phyloP scores from a whole-genome alignment of 192 early-diverging fungal species.

The Coemansia sp. region DNA sequence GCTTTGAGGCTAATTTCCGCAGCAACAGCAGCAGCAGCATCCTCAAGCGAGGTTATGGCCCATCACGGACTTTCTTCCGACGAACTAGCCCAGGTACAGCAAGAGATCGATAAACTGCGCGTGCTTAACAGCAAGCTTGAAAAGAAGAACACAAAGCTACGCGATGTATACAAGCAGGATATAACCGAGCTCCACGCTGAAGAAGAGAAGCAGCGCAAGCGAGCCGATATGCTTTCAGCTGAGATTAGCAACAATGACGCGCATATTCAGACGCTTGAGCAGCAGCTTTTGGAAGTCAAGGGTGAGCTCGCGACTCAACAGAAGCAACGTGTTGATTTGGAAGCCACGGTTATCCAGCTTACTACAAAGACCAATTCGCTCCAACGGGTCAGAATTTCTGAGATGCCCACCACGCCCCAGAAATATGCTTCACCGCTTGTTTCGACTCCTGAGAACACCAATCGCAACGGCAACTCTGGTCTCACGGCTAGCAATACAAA shows the following conservation, averaged over 20 bases:
- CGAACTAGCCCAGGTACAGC: slow-evolving; percentile 10
- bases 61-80: neutral
- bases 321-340: slow-evolving; percentile 18
- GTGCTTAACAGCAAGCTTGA: slow-evolving; percentile 40
- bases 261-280: slow-evolving; percentile 2
- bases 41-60: neutral
- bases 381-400: neutral
- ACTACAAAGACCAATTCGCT: neutral
- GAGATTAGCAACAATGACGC: slow-evolving; percentile 13
- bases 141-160: slow-evolving; percentile 38
- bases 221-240: slow-evolving; percentile 19
- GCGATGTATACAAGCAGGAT: slow-evolving; percentile 44
- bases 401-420: slow-evolving; percentile 1
- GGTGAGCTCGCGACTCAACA: slow-evolving; percentile 18
- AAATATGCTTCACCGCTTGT: neutral
- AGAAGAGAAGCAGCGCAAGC: slow-evolving; percentile 40
- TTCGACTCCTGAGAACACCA: neutral
- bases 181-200: slow-evolving; percentile 35
- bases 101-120: slow-evolving; percentile 18
- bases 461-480: neutral
- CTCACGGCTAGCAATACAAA: slow-evolving; percentile 1
- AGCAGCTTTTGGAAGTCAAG: slow-evolving; percentile 15
- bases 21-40: slow-evolving; percentile 5
- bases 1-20: slow-evolving; percentile 2
- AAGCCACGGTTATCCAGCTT: slow-evolving; percentile 5